phyloP scores from a whole-genome alignment of 2,329 filamentous ascomycete species.

The Myriangium duriaei region DNA sequence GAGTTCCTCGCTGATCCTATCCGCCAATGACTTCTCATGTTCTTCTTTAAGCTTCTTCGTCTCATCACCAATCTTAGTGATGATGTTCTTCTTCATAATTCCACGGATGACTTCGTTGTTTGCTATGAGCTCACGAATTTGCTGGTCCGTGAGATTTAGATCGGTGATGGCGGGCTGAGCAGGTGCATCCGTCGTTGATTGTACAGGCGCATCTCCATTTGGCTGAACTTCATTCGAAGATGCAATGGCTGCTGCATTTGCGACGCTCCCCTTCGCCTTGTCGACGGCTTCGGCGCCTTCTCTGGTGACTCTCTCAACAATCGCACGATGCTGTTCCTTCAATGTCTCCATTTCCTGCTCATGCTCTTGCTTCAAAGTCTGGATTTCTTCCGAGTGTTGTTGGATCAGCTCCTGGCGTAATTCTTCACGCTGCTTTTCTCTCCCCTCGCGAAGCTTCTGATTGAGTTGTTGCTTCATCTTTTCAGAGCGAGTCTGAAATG shows the following conservation, averaged over 20 bases:
- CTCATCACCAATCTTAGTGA: constrained; percentile 31
- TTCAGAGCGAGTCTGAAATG: constrained; percentile 46
- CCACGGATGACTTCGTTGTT: constrained; percentile 37
- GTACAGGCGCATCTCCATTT: background rate
- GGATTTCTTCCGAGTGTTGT: constrained; percentile 37
- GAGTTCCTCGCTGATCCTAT: constrained; percentile 20
- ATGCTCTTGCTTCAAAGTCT: constrained; percentile 35
- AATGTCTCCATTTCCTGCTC: constrained; percentile 31
- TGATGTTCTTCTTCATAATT: constrained; percentile 47
- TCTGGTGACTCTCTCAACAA: constrained; percentile 24
- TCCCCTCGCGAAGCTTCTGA: constrained; percentile 49
- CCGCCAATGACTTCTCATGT: constrained; percentile 15
- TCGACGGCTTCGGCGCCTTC: constrained; percentile 26
- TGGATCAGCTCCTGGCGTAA: constrained; percentile 21
- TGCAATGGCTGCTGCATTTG: constrained; percentile 17
- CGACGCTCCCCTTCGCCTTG: constrained; percentile 18
- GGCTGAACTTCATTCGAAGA: constrained; percentile 10
- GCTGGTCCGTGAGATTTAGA: constrained; percentile 34
- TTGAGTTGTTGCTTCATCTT: constrained; percentile 57
- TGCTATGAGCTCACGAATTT: constrained; percentile 38
- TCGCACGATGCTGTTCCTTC: constrained; percentile 25
- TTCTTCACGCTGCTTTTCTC: constrained; percentile 24
- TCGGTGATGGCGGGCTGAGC: constrained; percentile 10
- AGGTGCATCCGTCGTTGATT: constrained; percentile 2
- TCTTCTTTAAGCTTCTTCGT: constrained; percentile 27